These are phyloP conservation scores for Clonostachys solani DNA, from an alignment of 2,329 filamentous ascomycete species.

Conservation along the genomic window DNA sequence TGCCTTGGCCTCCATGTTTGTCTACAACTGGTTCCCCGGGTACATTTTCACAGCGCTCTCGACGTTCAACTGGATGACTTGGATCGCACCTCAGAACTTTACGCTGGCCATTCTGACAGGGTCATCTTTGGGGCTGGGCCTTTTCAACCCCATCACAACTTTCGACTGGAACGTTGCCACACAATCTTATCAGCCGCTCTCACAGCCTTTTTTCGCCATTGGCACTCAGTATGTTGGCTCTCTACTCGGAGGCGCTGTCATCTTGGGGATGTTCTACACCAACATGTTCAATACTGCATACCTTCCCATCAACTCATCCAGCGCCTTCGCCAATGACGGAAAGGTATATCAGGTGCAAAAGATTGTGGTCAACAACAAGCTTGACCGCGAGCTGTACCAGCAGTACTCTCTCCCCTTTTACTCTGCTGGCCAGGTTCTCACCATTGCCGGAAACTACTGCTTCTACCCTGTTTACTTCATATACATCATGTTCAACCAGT, in stretches of 20 bases:
- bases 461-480: conserved; percentile 36
- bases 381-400: conserved; percentile 27
- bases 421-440: conserved; percentile 26
- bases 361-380: conserved; percentile 27
- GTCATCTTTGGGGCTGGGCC: conserved; percentile 27
- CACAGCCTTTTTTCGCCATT: conserved; percentile 29
- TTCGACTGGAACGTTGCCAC: conserved; percentile 36
- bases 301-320: conserved; percentile 34
- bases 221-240: conserved; percentile 25
- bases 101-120: conserved; percentile 30
- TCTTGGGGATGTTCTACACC: conserved; percentile 22
- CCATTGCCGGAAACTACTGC: conserved; percentile 33
- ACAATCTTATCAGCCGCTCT: conserved; percentile 24
- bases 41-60: conserved; percentile 43
- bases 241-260: conserved; percentile 17
- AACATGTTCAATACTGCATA: conserved; percentile 28
- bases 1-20: conserved; percentile 39
- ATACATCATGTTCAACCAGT: conserved; percentile 34
- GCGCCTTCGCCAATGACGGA: conserved; percentile 31
- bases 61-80: conserved; percentile 48
- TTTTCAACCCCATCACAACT: conserved; percentile 36
- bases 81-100: conserved; percentile 41
- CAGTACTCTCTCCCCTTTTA: conserved; percentile 36
- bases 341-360: conserved; percentile 27
- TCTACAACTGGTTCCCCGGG: conserved; percentile 50